Evolutionary conservation across 1,139 yeast species (phyloP), one percentile per base, ranked within the genome.

Genomic region (Diutina mesorugosa): DNA sequence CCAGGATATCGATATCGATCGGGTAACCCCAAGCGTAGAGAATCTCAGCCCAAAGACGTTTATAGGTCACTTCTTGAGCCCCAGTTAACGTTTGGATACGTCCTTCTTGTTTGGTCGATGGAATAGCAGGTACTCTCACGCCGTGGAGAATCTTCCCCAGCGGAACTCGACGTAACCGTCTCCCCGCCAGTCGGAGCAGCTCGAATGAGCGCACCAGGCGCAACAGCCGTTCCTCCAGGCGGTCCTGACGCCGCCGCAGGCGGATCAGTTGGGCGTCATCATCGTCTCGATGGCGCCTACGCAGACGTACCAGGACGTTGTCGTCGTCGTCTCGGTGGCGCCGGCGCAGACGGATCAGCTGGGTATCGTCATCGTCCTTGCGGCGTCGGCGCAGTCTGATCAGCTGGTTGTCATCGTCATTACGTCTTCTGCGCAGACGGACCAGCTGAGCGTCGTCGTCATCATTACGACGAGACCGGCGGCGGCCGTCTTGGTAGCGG

Each of bases 1-100:
- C 53, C 18, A 14, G 28, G 29, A 8, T 16, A 9, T 30, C 53
- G 21, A 50, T 29, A n/a, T 12, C n/a, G n/a, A 84, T 76, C 2
- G 78, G 77, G 57, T 82, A 76, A 3, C 90, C 93, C 73, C 83
- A 77, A 57, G 76, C 80, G 58, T 78, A 79, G 59, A 88, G 71
- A 53, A 85, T 64, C 59, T 83, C 79, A 50, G 87, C 83, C 93
- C 95, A 87, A 55, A 84, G 76, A 65, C 87, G 90, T 69, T 89
- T 89, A 62, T 90, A 74, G 47, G 75, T 74, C 57, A 78, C 72
- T 64, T 87, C 95, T 69, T 88, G 85, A 47, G 80, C 84, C 1
- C 74, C 69, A 12, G 84, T 78, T 55, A 89, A 72, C 30, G 83
- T 78, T 60, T 80, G 81, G 55, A 81, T 74, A 62, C 87, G 78